Evolutionary conservation across 176 grass and related monocot species (phyloP).

Genomic region (Juncus effusus): DNA sequence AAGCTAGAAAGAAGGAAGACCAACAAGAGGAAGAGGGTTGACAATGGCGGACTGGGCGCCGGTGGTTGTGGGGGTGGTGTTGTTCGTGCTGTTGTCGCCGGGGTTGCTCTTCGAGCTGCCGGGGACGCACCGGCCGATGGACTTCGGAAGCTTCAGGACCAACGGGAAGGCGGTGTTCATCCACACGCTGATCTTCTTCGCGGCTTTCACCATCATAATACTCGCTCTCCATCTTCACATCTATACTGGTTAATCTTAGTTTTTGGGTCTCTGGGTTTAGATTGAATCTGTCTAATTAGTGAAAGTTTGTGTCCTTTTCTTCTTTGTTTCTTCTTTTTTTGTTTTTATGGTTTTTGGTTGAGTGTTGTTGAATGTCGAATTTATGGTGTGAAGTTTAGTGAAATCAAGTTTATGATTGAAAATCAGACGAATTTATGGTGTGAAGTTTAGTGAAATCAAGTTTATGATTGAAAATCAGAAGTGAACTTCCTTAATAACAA

Average conservation of each 20-base stretch:
- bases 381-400: too few species aligned
- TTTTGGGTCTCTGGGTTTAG: neutral
- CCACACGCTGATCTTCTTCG: constrained; percentile 83
- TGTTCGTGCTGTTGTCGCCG: constrained; percentile 64
- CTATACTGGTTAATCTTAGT: constrained; percentile 39
- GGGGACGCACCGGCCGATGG: constrained; percentile 51
- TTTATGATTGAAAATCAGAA: too few species aligned
- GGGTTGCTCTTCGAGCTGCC: constrained; percentile 59
- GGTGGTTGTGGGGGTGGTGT: constrained; percentile 71
- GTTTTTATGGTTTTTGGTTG: neutral
- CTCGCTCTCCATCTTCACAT: constrained; percentile 67
- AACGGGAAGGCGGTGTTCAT: constrained; percentile 75
- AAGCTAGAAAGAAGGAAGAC: neutral
- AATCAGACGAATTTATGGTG: too few species aligned
- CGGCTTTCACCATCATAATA: constrained; percentile 59
- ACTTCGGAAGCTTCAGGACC: constrained; percentile 61
- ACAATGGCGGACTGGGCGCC: constrained; percentile 64
- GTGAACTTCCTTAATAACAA: too few species aligned
- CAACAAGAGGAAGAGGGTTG: neutral
- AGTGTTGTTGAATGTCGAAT: neutral
- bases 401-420: too few species aligned
- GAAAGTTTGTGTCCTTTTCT: neutral
- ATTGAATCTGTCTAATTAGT: constrained; percentile 2
- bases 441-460: too few species aligned
- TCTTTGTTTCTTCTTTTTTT: neutral